Evolutionary conservation across 2,329 filamentous ascomycete species (phyloP).

Genomic region (Magnaporthiopsis incrustans): DNA sequence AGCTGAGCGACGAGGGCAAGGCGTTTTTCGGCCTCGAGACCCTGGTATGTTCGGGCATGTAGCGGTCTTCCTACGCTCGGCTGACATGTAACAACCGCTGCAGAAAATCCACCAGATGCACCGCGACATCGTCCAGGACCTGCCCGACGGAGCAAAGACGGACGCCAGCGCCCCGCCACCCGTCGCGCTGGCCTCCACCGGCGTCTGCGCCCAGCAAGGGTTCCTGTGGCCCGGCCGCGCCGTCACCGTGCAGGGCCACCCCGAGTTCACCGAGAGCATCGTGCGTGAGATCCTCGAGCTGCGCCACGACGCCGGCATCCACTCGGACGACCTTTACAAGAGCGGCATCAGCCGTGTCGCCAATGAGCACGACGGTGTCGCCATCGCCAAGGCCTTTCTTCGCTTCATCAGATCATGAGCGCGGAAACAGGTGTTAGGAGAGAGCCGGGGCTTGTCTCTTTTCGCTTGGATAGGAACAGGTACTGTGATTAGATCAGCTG

Average conservation of each 20-base stretch:
- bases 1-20: constrained; percentile 61
- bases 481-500: not conserved
- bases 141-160: constrained; percentile 35
- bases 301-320: constrained; percentile 59
- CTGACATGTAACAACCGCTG: not conserved
- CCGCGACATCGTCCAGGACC: constrained; percentile 61
- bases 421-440: no score
- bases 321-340: constrained; percentile 59
- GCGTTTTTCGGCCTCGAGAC: constrained; percentile 61
- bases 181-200: constrained; percentile 49
- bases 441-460: no score
- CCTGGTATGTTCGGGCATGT: no score
- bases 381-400: constrained; percentile 65
- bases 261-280: constrained; percentile 70
- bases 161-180: constrained; percentile 38
- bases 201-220: constrained; percentile 65
- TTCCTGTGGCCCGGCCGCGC: constrained; percentile 62
- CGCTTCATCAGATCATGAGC: constrained; percentile 59
- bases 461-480: not conserved
- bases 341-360: constrained; percentile 60
- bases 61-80: constrained; percentile 1
- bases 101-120: constrained; percentile 81
- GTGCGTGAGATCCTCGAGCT: constrained; percentile 58
- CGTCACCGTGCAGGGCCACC: constrained; percentile 79
- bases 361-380: constrained; percentile 70